A percentile compares a stretch with the other conserved stretches of the same genome.
phyloP scores from a whole-genome alignment of 2,329 filamentous ascomycete genomes.

The Fragosphaeria purpurea region DNA sequence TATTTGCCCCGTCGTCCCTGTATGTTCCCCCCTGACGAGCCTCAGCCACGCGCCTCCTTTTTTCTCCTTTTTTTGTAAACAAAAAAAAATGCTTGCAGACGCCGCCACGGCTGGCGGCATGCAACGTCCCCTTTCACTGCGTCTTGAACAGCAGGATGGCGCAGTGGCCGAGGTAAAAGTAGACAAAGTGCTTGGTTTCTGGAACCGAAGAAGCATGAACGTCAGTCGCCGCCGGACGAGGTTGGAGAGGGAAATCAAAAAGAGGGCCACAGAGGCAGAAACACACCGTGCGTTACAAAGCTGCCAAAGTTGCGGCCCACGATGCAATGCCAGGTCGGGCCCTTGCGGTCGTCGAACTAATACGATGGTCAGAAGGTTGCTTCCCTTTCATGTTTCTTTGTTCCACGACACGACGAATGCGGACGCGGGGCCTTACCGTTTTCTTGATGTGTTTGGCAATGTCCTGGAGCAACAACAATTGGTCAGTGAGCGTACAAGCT shows the following conservation, averaged over 20 bases:
- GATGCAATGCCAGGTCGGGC: conserved; percentile 98
- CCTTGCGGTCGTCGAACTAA: conserved; percentile 93
- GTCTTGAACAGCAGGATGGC: conserved; percentile 99
- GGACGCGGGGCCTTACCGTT: conserved; percentile 47
- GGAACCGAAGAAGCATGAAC: conserved; percentile 9
- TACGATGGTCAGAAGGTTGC: not conserved
- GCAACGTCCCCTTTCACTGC: conserved; percentile 43
- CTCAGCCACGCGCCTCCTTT: not conserved
- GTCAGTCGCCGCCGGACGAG: too few relatives aligned
- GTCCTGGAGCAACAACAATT: conserved; percentile 45
- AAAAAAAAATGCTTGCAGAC: not conserved
- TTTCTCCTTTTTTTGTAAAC: not conserved
- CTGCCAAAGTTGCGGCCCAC: conserved; percentile 98
- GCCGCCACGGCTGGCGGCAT: too few relatives aligned
- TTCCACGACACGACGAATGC: not conserved
- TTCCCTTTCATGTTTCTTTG: too few relatives aligned
- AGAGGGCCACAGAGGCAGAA: not conserved
- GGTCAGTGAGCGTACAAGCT: too few relatives aligned
- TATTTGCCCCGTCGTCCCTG: too few relatives aligned
- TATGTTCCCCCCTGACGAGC: too few relatives aligned
- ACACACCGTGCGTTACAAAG: conserved; percentile 90
- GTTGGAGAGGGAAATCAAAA: not conserved
- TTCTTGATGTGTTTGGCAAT: conserved; percentile 95
- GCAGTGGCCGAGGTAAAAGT: conserved; percentile 98
- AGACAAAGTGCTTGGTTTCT: conserved; percentile 99